phyloP scores from a whole-genome alignment of 257 asterid genomes.

The Capsicum pubescens region DNA sequence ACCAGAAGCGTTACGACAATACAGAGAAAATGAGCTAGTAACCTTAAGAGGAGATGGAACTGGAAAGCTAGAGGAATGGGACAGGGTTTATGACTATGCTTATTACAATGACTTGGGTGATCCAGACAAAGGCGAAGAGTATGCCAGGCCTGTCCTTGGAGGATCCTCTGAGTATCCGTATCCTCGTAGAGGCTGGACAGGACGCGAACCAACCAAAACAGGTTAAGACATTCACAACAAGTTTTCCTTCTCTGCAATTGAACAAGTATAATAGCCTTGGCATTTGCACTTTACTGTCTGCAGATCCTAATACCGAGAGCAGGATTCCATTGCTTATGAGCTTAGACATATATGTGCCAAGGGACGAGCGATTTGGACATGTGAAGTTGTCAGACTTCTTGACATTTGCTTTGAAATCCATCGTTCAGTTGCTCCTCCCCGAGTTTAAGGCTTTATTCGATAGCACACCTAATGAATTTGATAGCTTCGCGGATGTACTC shows the following conservation, averaged over 20 bases:
- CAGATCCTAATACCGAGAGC: slow-evolving; percentile 42
- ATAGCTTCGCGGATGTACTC: slow-evolving; percentile 36
- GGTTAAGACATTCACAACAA: slow-evolving; percentile 20
- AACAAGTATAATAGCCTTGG: neutral
- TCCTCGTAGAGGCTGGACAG: slow-evolving; percentile 37
- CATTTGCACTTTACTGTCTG: neutral
- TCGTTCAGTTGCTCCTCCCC: slow-evolving; percentile 36
- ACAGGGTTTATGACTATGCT: slow-evolving; percentile 51
- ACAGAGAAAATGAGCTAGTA: slow-evolving; percentile 44
- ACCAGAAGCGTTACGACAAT: slow-evolving; percentile 35
- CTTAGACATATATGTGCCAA: slow-evolving; percentile 45
- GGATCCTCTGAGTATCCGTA: slow-evolving; percentile 41
- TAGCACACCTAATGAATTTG: slow-evolving; percentile 39
- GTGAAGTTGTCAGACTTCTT: slow-evolving; percentile 42
- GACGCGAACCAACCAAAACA: slow-evolving; percentile 27
- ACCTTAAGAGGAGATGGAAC: slow-evolving; percentile 46
- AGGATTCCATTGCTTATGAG: slow-evolving; percentile 36
- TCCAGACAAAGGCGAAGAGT: slow-evolving; percentile 37
- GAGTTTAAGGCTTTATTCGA: slow-evolving; percentile 33
- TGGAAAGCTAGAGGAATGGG: slow-evolving; percentile 51
- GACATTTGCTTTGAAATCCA: slow-evolving; percentile 36
- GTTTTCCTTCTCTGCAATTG: neutral
- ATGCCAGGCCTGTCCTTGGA: slow-evolving; percentile 43
- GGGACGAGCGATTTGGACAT: slow-evolving; percentile 50
- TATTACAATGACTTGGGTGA: slow-evolving; percentile 51